Evolutionary conservation across 768 basidiomycete genomes (phyloP).

Genomic region (Filobasidium floriforme): DNA sequence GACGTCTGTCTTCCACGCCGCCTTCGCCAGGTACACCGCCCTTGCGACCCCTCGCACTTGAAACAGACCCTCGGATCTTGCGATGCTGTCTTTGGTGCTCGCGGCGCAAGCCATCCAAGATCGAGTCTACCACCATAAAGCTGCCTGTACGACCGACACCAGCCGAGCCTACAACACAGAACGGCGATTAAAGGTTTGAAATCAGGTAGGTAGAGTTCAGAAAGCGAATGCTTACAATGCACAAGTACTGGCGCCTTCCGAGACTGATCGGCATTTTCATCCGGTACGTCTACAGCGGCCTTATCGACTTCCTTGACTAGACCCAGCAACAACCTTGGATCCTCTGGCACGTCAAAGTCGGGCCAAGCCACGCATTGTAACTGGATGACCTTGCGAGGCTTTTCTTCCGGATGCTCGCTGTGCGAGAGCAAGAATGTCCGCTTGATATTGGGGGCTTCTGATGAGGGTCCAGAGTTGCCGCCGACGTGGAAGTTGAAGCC

Average conservation of each 20-base stretch:
- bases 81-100: slow-evolving; percentile 23
- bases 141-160: slow-evolving; percentile 92
- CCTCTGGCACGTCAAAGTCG: slow-evolving; percentile 87
- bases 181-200: neutral
- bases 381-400: slow-evolving; percentile 66
- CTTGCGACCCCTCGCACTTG: neutral
- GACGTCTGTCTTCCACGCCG: neutral
- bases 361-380: slow-evolving; percentile 94
- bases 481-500: slow-evolving; percentile 51
- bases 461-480: slow-evolving; percentile 18
- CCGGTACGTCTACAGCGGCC: slow-evolving; percentile 28
- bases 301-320: slow-evolving; percentile 66
- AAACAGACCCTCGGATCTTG: slow-evolving; percentile 9
- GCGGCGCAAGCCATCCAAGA: slow-evolving; percentile 35
- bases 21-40: neutral
- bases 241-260: slow-evolving; percentile 39
- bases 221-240: slow-evolving; percentile 34
- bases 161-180: slow-evolving; percentile 57
- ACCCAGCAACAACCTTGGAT: slow-evolving; percentile 64
- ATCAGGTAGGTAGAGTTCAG: neutral
- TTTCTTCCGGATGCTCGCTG: slow-evolving; percentile 54
- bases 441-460: slow-evolving; percentile 41
- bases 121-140: slow-evolving; percentile 65
- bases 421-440: slow-evolving; percentile 61
- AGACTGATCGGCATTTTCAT: slow-evolving; percentile 14